Evolutionary conservation across 768 basidiomycete genomes (phyloP), one percentile per base, ranked within the genome.

Genomic region (Lyophyllum semitale): DNA sequence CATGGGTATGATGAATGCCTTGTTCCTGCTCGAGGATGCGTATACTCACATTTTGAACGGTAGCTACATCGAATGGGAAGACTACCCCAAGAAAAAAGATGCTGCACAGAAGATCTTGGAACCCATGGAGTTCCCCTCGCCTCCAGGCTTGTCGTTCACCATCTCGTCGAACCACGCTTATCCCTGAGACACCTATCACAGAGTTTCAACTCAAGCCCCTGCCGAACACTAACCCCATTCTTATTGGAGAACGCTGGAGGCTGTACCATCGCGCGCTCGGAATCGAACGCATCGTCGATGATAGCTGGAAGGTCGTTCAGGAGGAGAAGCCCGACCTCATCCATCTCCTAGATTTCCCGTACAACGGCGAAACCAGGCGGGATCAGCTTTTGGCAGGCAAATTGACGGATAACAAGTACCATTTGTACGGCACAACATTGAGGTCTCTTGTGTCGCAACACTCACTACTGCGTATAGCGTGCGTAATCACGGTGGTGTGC

Each of bases 401-500:
- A 67, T 53, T 82, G 42, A 83, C 80, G 0, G 73, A 77, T 35
- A 81, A 81, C 62, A 73, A 67, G 61, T 71, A 75, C 55, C 80
- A 81, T 59, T 81, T 81, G 80, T 81, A 52, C 25, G 78, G 66
- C 25, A 25, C n/a, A n/a, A 11, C 9, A n/a, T 42, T 52, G 18
- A 2, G 18, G 20, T 43, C 35, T 7, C 18, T 45, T n/a, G 13
- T 1, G 35, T 1, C 22, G 23, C 9, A 25, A 54, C 33, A 40
- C 45, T 17, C 23, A 41, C 37, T 23, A 46, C 47, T 8, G 20
- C 4, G 3, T 54, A 12, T 45, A 82, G 80, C 54, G 73, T 83
- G 35, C 77, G 81, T 0, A 84, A 83, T 57, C 82, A 84, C 53
- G 81, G 81, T 1, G 80, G 79, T 1, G 66, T 83, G 8, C 82